Evolutionary conservation across 306 rosid species (phyloP).

Genomic region (Prunus persica): DNA sequence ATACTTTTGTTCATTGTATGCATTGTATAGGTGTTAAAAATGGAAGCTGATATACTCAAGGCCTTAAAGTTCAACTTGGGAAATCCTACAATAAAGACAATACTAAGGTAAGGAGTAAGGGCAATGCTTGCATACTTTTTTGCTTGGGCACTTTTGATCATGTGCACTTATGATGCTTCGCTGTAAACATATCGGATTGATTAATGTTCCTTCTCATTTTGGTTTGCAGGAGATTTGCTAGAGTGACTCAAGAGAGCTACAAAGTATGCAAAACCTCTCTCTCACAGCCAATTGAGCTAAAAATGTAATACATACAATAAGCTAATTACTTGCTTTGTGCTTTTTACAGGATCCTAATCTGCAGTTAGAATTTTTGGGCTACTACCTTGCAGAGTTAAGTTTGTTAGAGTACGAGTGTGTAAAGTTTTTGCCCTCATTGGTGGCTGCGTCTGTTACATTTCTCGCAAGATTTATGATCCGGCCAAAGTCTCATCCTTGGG

Average conservation of each 20-base stretch:
- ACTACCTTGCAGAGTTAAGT: constrained; percentile 87
- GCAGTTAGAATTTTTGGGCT: constrained; percentile 70
- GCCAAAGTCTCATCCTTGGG: constrained; percentile 78
- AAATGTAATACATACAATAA: not conserved
- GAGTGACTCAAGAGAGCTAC: constrained; percentile 45
- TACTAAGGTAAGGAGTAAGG: constrained; percentile 52
- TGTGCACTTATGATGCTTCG: not conserved
- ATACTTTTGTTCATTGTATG: not conserved
- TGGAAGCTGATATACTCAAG: constrained; percentile 85
- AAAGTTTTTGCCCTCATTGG: constrained; percentile 77
- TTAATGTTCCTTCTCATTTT: constrained; percentile 5
- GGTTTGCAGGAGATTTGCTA: constrained; percentile 60
- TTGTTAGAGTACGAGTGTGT: constrained; percentile 72
- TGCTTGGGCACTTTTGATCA: not conserved
- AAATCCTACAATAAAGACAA: constrained; percentile 73
- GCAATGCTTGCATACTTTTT: not conserved
- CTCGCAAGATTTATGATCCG: constrained; percentile 61
- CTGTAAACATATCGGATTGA: constrained; percentile 1
- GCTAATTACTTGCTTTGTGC: constrained; percentile 18
- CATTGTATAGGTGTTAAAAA: constrained; percentile 54
- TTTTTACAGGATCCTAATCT: constrained; percentile 45
- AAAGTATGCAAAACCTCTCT: constrained; percentile 41
- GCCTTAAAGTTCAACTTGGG: constrained; percentile 78
- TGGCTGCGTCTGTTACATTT: constrained; percentile 77
- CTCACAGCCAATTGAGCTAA: not conserved